Evolutionary conservation across 2,329 filamentous ascomycete genomes (phyloP).

Genomic region (Fusarium transvaalense): DNA sequence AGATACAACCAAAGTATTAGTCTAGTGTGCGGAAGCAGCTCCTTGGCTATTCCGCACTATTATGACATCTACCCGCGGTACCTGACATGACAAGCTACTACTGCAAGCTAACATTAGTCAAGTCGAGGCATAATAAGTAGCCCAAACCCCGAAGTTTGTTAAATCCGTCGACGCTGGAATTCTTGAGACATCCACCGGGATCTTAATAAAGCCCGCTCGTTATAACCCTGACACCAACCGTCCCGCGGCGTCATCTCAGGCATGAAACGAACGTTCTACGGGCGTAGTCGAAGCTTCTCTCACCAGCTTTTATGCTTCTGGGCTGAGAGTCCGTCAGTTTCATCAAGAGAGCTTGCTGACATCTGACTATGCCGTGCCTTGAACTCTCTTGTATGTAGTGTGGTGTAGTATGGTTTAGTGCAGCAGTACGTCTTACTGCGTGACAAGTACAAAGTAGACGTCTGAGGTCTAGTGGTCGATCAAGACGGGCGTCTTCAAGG

Average conservation of each 20-base stretch:
- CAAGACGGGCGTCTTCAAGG: background rate
- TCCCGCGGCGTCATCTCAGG: conserved; percentile 7
- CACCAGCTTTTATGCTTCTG: background rate
- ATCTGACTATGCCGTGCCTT: background rate
- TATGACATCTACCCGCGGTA: conserved; percentile 3
- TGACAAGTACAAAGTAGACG: background rate
- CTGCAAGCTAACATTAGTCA: conserved; percentile 4
- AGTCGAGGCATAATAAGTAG: background rate
- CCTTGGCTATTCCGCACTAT: background rate
- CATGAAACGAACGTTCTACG: conserved; percentile 12
- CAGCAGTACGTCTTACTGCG: background rate
- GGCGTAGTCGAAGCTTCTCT: background rate
- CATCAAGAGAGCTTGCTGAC: background rate
- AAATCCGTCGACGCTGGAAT: conserved; percentile 21
- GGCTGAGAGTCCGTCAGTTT: conserved; percentile 15
- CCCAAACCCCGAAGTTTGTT: background rate
- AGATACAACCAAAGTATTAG: background rate
- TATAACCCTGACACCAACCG: background rate
- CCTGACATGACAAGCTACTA: conserved; percentile 18
- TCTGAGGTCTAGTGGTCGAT: background rate
- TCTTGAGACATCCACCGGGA: conserved; percentile 3
- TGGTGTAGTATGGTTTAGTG: background rate
- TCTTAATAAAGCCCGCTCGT: background rate
- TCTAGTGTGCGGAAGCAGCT: too few species aligned
- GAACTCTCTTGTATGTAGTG: background rate